phyloP scores from a whole-genome alignment of 1,139 yeast genomes.

The Yamadazyma kanchanaburiensis region DNA sequence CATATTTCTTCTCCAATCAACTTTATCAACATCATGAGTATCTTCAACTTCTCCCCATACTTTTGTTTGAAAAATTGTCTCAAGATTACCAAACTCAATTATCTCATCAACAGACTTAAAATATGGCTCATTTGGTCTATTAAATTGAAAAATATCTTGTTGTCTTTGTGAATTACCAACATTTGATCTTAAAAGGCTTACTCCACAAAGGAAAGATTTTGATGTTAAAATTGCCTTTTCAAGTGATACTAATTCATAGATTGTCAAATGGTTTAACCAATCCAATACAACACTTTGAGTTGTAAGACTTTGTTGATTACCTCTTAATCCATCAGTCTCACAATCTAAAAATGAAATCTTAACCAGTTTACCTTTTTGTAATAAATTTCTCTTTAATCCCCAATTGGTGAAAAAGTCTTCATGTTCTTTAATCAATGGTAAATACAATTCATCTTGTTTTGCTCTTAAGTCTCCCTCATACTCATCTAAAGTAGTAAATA shows the following conservation, averaged over 20 bases:
- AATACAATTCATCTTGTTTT: slow-evolving; percentile 72
- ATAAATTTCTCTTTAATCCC: slow-evolving; percentile 28
- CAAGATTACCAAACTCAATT: slow-evolving; percentile 75
- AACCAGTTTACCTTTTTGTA: slow-evolving; percentile 24
- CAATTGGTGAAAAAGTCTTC: slow-evolving; percentile 54
- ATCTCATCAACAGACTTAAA: slow-evolving; percentile 61
- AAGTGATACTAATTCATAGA: slow-evolving; percentile 80
- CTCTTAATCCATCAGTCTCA: slow-evolving; percentile 75
- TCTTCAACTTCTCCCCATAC: slow-evolving; percentile 99
- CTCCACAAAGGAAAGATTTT: slow-evolving; percentile 84
- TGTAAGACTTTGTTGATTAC: slow-evolving; percentile 64
- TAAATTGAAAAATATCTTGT: slow-evolving; percentile 31
- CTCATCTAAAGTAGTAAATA: slow-evolving; percentile 78
- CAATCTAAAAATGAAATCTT: slow-evolving; percentile 66
- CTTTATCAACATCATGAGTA: slow-evolving; percentile 94
- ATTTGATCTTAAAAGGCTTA: slow-evolving; percentile 38
- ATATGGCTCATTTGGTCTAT: slow-evolving; percentile 26
- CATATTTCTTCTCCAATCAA: slow-evolving; percentile 77
- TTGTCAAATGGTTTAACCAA: slow-evolving; percentile 62
- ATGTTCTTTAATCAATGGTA: slow-evolving; percentile 68
- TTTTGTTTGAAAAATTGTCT: slow-evolving; percentile 77
- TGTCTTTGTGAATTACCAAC: slow-evolving; percentile 21
- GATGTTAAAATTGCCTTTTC: slow-evolving; percentile 85
- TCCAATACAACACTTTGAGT: slow-evolving; percentile 60
- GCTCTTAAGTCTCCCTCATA: slow-evolving; percentile 77